Percentiles rank a stretch among this genome's conserved stretches.
Conservation (phyloP, 1,284 basidiomycete species). For the Salmacisia buchloeana region DNA sequence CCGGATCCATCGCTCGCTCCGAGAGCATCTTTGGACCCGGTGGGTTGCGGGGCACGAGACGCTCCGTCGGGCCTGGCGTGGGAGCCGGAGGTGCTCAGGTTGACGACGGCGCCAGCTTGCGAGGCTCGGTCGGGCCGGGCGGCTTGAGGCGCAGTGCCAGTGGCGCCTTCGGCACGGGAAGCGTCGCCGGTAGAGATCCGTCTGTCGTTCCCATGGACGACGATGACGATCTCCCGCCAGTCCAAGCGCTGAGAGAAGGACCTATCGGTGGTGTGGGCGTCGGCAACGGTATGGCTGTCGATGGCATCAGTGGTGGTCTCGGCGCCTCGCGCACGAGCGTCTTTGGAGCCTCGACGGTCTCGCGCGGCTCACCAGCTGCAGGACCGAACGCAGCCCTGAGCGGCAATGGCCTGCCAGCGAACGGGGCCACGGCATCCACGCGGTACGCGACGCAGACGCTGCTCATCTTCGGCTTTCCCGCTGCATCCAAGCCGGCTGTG, state of each 20-base stretch:
- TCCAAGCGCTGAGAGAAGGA: constrained; percentile 1
- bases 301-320: background rate
- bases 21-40: constrained; percentile 10
- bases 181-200: background rate
- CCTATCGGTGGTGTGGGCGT: background rate
- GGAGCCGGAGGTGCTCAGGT: background rate
- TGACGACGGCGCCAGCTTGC: background rate
- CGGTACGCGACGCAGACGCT: background rate
- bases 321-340: background rate
- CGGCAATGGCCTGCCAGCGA: background rate
- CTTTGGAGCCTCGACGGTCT: background rate
- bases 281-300: background rate
- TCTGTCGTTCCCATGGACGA: constrained; percentile 2
- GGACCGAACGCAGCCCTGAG: background rate
- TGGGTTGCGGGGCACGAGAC: background rate
- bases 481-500: background rate
- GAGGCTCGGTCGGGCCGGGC: constrained; percentile 1
- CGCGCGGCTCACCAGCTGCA: background rate
- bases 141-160: constrained; percentile 3
- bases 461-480: constrained; percentile 2
- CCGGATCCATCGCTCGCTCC: background rate
- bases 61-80: background rate
- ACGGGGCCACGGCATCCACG: background rate
- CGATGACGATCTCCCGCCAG: constrained; percentile 1
- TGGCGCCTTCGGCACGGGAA: background rate